Base-by-base conservation (phyloP, 176 grass and related monocot species). In the Phyllostachys edulis region DNA sequence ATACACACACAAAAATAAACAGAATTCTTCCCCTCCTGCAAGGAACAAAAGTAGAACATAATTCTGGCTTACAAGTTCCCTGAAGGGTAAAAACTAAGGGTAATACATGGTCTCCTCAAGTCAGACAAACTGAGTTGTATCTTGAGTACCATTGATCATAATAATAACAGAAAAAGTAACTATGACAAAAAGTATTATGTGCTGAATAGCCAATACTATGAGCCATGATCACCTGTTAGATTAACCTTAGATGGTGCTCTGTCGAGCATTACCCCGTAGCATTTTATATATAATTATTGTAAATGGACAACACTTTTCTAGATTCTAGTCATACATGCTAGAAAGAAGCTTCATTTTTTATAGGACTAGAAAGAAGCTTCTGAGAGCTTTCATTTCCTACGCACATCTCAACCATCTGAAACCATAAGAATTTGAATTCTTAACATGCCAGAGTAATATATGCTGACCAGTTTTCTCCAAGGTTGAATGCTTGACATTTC, bases 401-500 rank as follows among this genome's bases (percentile, higher is more conserved):
- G 32, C 32, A 34, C 27, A 36, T 50, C n/a, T 26, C 23, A 27
- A 49, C 23, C 71, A 54, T 54, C 26, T 74, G 49, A 54, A 74
- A 49, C 40, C 39, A 72, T 6, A 42, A 36, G 49, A 74, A 46
- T 74, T 74, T 54, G 18, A 37, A 36, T 15, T 36, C 29, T 16
- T 16, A 18, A 21, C 47, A 7, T 32, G 15, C 17, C 70, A 32
- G 23, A 46, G 41, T 51, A 50, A 72, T 32, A 56, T 21, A 57
- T 50, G 14, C n/a, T 29, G 69, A 86, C 54, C 16, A 5, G 29
- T 74, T 66, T 74, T 55, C 3, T 56, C 69, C 76, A 1, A 74
- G 70, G 70, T 26, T 67, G 49, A 75, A 81, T 55, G 61, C 12
- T 81, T 74, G 59, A 23, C 50, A 85, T 15, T 61, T 40, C 23